Evolutionary conservation across 176 grass and related monocot genomes (phyloP), one percentile per base, ranked within the genome.

Genomic region (Saccharum spontaneum): DNA sequence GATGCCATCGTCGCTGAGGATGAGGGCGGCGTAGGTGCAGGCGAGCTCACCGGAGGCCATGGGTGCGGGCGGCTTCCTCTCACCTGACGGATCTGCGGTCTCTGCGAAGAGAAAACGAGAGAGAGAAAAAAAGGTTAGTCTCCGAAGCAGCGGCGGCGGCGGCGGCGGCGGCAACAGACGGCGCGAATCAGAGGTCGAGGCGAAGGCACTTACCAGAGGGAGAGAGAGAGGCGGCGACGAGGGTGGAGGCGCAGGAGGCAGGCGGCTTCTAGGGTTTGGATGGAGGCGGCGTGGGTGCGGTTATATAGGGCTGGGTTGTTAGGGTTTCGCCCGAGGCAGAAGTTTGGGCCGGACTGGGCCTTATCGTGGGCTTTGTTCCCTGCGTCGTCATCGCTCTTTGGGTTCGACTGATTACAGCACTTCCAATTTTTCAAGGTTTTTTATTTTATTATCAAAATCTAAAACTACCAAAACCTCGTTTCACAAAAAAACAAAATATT

Each of bases 11-110:
- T 97, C 91, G 28, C 89, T 75, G 34, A 97, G 94, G 87, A 97
- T 97, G 73, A 97, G 79, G 12, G 91, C 77, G 75, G 94, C 94
- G 68, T 94, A 93, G 68, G 89, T 88, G 89, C 94, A 97, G 49
- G 94, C 94, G 48, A 94, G 65, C 87, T 97, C 94, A 45, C 83
- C 79, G 60, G 76, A 71, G 55, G 94, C 87, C 91, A 94, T 94
- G 49, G 79, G 63, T 43, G 16, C 74, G 33, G 15, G 8, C 10
- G 10, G 16, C 38, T 70, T 43, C 63, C 73, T 61, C 77, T 66
- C 73, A 62, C 50, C 22, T 2, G 28, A 83, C n/a, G 61, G 81
- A 87, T 80, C 84, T 74, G 49, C 76, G 61, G 48, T 43, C 49
- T 79, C 57, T 83, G 39, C 60, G n/a, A 39, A 4, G 2, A 54